Evolutionary conservation across 768 basidiomycete species (phyloP).

Genomic region (Boletus barrowsii): DNA sequence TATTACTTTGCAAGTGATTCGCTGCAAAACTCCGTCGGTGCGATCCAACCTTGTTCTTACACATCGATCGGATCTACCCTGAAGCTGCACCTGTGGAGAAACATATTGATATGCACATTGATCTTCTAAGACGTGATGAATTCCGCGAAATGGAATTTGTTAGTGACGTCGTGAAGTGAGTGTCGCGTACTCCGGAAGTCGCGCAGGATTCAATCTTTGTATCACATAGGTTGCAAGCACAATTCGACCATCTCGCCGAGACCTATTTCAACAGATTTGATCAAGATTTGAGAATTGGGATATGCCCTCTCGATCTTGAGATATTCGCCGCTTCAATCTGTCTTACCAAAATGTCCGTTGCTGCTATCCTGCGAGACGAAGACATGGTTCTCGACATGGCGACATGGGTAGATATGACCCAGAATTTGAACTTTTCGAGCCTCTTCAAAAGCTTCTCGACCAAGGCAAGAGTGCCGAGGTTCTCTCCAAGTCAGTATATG

Average conservation of each 20-base stretch:
- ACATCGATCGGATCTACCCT: slow-evolving; percentile 74
- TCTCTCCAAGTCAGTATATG: slow-evolving; percentile 65
- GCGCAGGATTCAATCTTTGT: neutral
- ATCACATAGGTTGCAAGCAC: slow-evolving; percentile 72
- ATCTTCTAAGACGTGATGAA: slow-evolving; percentile 79
- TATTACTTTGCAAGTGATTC: slow-evolving; percentile 87
- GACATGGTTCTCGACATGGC: slow-evolving; percentile 68
- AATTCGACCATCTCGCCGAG: slow-evolving; percentile 90
- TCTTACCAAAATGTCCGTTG: slow-evolving; percentile 81
- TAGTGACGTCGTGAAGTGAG: slow-evolving; percentile 82
- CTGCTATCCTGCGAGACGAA: slow-evolving; percentile 69
- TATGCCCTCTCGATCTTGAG: slow-evolving; percentile 85
- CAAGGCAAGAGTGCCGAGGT: slow-evolving; percentile 79
- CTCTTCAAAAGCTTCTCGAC: slow-evolving; percentile 78
- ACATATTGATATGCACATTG: slow-evolving; percentile 88
- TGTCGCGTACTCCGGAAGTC: slow-evolving; percentile 1
- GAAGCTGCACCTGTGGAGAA: slow-evolving; percentile 90
- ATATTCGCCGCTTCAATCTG: slow-evolving; percentile 91
- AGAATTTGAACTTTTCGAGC: slow-evolving; percentile 72
- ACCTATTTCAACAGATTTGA: slow-evolving; percentile 81
- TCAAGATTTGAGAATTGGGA: slow-evolving; percentile 82
- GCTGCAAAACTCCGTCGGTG: slow-evolving; percentile 77
- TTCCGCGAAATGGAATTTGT: slow-evolving; percentile 94
- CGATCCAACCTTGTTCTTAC: slow-evolving; percentile 82
- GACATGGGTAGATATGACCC: slow-evolving; percentile 77